Evolutionary conservation across 2,329 filamentous ascomycete genomes (phyloP), one percentile per base, ranked within the genome.

Genomic region (Verticillium nonalfalfae): DNA sequence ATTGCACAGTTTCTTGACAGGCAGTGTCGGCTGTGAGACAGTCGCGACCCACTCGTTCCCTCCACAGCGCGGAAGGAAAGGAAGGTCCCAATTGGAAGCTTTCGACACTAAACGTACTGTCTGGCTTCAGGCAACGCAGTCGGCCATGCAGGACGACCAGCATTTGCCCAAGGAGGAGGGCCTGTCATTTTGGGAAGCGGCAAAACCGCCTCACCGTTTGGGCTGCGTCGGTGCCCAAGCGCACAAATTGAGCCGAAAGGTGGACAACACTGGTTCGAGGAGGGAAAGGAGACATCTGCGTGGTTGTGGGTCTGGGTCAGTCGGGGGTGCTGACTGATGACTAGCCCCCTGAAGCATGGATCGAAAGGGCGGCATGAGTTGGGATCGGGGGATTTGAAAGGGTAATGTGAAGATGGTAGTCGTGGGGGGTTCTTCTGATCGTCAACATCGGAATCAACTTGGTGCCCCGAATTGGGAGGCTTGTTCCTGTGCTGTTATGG

Each of bases 171-270:
- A 15, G 59, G 36, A 59, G 52, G 52, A 59, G 52, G 52, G 36
- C 61, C 64, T 63, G 63, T 63, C 63, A 60, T 59, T 10, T 57
- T n/a, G 21, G 34, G 56, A 38, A 13, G n/a, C n/a, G 11, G 56
- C 18, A 15, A 38, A 45, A 61, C 64, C 61, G 63, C 64, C 64
- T 66, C 64, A 65, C 60, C 57, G 33, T 65, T 65, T 62, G 60
- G 64, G 64, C 64, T 56, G 64, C 64, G 59, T 66, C 56, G 64
- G 40, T 66, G 64, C 64, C 64, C 57, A 63, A 64, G 57, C 40
- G 31, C 61, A 40, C 45, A 26, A 33, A 33, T 40, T 34, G 26
- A 36, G 38, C 50, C 57, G 56, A 54, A 55, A 60, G 56, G 56
- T n/a, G 45, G n/a, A 10, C 58, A 39, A 57, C 58, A 58, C 60